Percentiles rank a stretch among this genome's conserved stretches.
These are phyloP conservation scores for Xylariaceae sp. DNA, from an alignment of 2,329 filamentous ascomycete genomes.

Conservation along the genomic window DNA sequence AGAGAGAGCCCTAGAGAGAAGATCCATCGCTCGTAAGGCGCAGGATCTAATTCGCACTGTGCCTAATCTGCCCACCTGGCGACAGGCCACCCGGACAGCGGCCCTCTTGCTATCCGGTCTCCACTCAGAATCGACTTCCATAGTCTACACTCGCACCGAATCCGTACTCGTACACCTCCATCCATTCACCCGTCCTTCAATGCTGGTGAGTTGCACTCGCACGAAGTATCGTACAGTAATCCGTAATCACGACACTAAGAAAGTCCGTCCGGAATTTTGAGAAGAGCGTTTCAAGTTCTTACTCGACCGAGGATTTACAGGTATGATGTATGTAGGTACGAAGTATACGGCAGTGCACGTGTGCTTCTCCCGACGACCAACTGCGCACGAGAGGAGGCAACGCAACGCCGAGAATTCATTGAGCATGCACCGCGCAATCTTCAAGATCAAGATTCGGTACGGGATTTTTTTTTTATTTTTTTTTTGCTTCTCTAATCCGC, in stretches of 20 bases:
- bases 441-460: too few species aligned
- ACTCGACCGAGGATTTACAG: not conserved
- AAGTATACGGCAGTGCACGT: not conserved
- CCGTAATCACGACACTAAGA: slow-evolving; percentile 16
- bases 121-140: slow-evolving; percentile 3
- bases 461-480: too few species aligned
- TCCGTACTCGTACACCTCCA: not conserved
- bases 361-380: not conserved
- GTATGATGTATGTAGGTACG: not conserved
- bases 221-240: too few species aligned
- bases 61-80: not conserved
- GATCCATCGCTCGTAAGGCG: not conserved
- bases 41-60: not conserved
- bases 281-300: not conserved
- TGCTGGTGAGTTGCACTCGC: too few species aligned
- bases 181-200: not conserved
- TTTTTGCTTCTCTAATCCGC: too few species aligned
- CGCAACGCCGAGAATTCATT: not conserved
- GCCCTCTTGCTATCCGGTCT: slow-evolving; percentile 18
- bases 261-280: not conserved
- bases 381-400: not conserved
- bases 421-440: too few species aligned
- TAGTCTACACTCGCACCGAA: too few species aligned
- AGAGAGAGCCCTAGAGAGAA: too few species aligned
- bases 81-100: slow-evolving; percentile 22